phyloP scores from a whole-genome alignment of 768 basidiomycete species.

The Boletus vinaceobasis region DNA sequence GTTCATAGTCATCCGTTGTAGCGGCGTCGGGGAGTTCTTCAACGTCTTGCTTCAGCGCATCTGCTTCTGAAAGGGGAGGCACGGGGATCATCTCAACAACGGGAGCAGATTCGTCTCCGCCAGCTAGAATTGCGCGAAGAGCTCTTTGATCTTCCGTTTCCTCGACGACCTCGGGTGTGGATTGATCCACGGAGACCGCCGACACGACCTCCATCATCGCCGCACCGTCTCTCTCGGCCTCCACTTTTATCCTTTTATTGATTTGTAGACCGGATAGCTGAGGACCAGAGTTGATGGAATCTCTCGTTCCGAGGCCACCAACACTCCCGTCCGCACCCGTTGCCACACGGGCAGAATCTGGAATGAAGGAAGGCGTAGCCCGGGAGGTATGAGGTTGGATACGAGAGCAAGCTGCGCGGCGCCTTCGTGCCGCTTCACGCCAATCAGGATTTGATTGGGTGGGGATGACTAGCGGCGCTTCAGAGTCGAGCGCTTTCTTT shows the following conservation, averaged over 20 bases:
- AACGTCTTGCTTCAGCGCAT: constrained; percentile 83
- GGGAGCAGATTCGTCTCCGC: constrained; percentile 36
- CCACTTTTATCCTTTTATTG: constrained; percentile 32
- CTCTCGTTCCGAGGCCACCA: constrained; percentile 71
- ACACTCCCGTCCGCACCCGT: constrained; percentile 71
- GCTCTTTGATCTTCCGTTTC: constrained; percentile 79
- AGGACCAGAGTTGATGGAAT: constrained; percentile 75
- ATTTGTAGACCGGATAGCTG: constrained; percentile 65
- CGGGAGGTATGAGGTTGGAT: constrained; percentile 9
- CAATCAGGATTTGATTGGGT: constrained; percentile 87
- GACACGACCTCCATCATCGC: neutral
- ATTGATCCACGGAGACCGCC: constrained; percentile 6
- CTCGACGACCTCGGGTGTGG: constrained; percentile 35
- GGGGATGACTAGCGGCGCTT: constrained; percentile 80
- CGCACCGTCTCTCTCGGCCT: constrained; percentile 30
- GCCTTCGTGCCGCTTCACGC: constrained; percentile 72
- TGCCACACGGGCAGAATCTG: constrained; percentile 51
- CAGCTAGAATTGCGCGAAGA: constrained; percentile 72
- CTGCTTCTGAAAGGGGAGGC: constrained; percentile 65
- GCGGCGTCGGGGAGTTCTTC: constrained; percentile 72
- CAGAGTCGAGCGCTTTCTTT: constrained; percentile 33
- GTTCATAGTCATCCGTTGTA: constrained; percentile 80
- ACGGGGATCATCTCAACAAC: constrained; percentile 61
- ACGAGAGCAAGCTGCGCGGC: constrained; percentile 32
- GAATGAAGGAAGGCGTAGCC: constrained; percentile 50